These are phyloP conservation scores for Cyberlindnera lachancei DNA, from an alignment of 805 yeast species.

Conservation along the genomic window DNA sequence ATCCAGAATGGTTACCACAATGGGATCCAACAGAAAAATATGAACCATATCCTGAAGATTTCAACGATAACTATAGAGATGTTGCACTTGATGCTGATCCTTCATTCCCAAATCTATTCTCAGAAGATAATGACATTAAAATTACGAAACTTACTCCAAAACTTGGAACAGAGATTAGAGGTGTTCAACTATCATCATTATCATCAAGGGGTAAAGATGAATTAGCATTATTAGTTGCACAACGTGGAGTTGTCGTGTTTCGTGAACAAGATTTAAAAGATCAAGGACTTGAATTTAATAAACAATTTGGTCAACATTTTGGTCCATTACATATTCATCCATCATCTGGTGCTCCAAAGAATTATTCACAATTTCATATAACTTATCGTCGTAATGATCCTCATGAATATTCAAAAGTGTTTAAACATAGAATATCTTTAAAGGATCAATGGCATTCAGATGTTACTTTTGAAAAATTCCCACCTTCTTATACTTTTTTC, in stretches of 20 bases:
- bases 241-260: conserved; percentile 62
- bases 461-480: conserved; percentile 65
- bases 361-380: conserved; percentile 52
- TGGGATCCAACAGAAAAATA: conserved; percentile 56
- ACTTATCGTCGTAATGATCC: conserved; percentile 43
- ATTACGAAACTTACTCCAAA: conserved; percentile 52
- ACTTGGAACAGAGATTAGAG: conserved; percentile 57
- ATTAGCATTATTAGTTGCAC: conserved; percentile 59
- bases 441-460: conserved; percentile 58
- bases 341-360: conserved; percentile 61
- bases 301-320: conserved; percentile 52
- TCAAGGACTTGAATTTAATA: conserved; percentile 39
- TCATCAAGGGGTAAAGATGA: conserved; percentile 55
- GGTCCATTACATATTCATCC: conserved; percentile 72
- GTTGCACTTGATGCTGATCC: conserved; percentile 66
- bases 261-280: conserved; percentile 59
- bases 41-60: conserved; percentile 42
- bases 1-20: conserved; percentile 58
- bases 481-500: conserved; percentile 66
- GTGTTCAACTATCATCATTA: conserved; percentile 51
- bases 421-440: conserved; percentile 17
- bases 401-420: conserved; percentile 24
- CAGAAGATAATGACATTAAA: conserved; percentile 23
- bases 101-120: conserved; percentile 43
- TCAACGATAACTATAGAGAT: conserved; percentile 41